These are phyloP conservation scores for Ogataea hybrid DNA, from an alignment of 1,139 yeast species.

Conservation along the genomic window DNA sequence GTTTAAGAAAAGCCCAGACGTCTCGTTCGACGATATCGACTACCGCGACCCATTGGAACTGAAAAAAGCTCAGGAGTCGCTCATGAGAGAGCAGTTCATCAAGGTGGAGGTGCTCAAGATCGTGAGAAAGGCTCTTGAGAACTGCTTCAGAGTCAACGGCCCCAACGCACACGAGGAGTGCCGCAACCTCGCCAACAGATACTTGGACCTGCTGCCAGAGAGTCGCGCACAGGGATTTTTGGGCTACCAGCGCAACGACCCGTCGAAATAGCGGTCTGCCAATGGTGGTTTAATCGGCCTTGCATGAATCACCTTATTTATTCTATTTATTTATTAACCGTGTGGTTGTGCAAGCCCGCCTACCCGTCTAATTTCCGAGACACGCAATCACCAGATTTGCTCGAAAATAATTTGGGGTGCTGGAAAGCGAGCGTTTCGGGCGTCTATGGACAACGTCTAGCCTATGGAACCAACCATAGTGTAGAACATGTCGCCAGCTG, in stretches of 20 bases:
- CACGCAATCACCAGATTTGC: background rate
- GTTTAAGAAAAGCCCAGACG: constrained; percentile 58
- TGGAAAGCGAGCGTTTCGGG: background rate
- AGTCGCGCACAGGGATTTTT: constrained; percentile 69
- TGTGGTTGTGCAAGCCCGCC: constrained; percentile 1
- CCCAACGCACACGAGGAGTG: constrained; percentile 78
- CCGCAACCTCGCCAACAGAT: constrained; percentile 73
- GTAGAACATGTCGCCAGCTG: too few relatives aligned
- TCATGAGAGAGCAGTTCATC: constrained; percentile 80
- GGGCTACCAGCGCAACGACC: constrained; percentile 86
- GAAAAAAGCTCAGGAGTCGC: constrained; percentile 70
- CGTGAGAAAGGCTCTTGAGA: constrained; percentile 71
- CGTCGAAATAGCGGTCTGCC: constrained; percentile 50
- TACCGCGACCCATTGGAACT: constrained; percentile 65
- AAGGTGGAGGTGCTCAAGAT: constrained; percentile 66
- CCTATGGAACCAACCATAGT: too few relatives aligned
- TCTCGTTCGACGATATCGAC: constrained; percentile 81
- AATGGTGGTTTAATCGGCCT: background rate
- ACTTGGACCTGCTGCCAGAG: constrained; percentile 71
- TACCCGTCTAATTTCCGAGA: constrained; percentile 3
- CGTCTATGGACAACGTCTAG: background rate
- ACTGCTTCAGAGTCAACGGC: constrained; percentile 59
- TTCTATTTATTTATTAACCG: constrained; percentile 2
- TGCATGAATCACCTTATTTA: background rate
- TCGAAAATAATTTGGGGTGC: background rate